These are phyloP conservation scores for Aplosporella prunicola DNA, from an alignment of 2,329 filamentous ascomycete genomes.

Conservation along the genomic window DNA sequence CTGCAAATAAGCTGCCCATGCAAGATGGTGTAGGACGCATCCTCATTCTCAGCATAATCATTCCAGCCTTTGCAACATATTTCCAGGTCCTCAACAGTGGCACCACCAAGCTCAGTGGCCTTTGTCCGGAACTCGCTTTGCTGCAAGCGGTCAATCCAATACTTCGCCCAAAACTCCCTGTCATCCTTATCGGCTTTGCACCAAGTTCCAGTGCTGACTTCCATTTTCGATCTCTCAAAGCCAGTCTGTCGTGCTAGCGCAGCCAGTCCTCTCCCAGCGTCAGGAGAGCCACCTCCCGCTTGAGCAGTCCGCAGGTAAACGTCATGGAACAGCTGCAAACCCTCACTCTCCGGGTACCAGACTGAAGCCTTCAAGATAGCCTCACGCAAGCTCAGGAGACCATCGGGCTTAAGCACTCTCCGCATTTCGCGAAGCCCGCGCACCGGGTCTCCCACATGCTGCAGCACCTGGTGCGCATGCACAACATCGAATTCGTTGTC, in stretches of 20 bases:
- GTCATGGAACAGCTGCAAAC: constrained; percentile 26
- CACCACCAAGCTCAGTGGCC: constrained; percentile 28
- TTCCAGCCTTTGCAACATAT: constrained; percentile 30
- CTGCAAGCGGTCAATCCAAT: constrained; percentile 29
- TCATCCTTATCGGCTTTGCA: constrained; percentile 17
- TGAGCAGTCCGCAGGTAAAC: constrained; percentile 25
- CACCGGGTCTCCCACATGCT: constrained; percentile 45
- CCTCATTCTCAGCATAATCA: constrained; percentile 32
- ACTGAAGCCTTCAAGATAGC: constrained; percentile 26
- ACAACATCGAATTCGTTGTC: constrained; percentile 50
- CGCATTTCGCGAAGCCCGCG: constrained; percentile 45
- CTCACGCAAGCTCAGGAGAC: constrained; percentile 42
- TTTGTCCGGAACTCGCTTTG: constrained; percentile 28
- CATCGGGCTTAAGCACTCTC: constrained; percentile 39
- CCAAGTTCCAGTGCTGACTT: constrained; percentile 11
- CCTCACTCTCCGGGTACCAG: constrained; percentile 27
- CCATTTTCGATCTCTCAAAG: constrained; percentile 14
- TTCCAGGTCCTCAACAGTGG: constrained; percentile 30
- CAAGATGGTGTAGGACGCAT: constrained; percentile 33
- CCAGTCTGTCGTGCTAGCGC: constrained; percentile 19
- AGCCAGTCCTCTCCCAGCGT: constrained; percentile 21
- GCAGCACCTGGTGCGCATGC: constrained; percentile 49
- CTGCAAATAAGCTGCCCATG: constrained; percentile 33
- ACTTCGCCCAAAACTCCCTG: constrained; percentile 31
- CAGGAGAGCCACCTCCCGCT: constrained; percentile 16